Base-by-base conservation (phyloP, 2,329 filamentous ascomycete species). In the Alternaria consortialis region DNA sequence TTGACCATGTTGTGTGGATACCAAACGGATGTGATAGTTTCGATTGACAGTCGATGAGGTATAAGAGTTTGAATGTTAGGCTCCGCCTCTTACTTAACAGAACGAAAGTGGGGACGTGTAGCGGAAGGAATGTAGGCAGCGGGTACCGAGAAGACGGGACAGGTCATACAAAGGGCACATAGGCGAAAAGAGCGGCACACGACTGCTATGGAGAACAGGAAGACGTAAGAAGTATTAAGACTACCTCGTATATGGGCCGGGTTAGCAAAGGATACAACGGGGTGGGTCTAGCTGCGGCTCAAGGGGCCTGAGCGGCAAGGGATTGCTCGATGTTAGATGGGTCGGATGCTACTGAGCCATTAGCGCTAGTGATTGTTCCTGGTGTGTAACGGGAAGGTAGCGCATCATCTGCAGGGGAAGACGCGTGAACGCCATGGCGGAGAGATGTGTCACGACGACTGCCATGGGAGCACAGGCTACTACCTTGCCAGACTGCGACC, bases 391-490 rank as follows among this genome's bases (percentile, higher is more conserved):
- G 56, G 53, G 50, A 70, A 71, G 69, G 68, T 65, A 74, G 70
- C 60, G 67, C 59, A 48, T 60, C 53, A 40, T 61, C 52, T 58
- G 63, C 56, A 66, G 69, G 71, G 64, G 68, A 66, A 43, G 56
- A 68, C 64, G 65, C 65, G 68, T 69, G 66, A 71, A 69, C 62
- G 68, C 66, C 67, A 68, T 69, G 63, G 60, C 64, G 64, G 58
- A 60, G 61, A 68, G 32, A 31, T 46, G 71, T 77, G 67, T 72
- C 71, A 75, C 74, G 67, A 71, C 32, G 43, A 57, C 64, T 54
- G 70, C 71, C 73, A 71, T 56, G 63, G 71, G 63, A 53, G 69
- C 71, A 76, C 71, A 74, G 66, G 72, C 70, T 76, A 70, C 70
- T 71, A 77, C 74, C 65, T 63, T 72, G 72, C 71, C 71, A 69